Evolutionary conservation across 1,139 yeast species (phyloP).

Genomic region (Saccharomyces hybrid): DNA sequence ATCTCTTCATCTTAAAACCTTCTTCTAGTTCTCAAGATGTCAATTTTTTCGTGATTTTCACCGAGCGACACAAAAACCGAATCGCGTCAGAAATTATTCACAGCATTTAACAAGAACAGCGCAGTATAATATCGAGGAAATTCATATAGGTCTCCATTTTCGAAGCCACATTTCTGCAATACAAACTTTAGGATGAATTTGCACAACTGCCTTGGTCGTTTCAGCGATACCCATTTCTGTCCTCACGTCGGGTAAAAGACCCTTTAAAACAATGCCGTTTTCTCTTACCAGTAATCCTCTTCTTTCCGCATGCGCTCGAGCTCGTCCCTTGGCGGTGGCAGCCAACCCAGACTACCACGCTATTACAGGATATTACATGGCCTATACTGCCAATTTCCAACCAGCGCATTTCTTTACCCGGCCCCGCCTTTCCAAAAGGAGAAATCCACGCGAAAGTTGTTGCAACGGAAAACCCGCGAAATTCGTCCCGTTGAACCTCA

Average conservation of each 20-base stretch:
- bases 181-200: background rate
- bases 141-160: background rate
- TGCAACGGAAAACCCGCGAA: background rate
- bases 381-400: background rate
- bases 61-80: background rate
- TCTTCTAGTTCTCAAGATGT: background rate
- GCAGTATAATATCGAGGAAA: background rate
- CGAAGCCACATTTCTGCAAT: background rate
- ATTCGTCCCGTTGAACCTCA: background rate
- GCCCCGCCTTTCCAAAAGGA: background rate
- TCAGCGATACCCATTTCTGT: background rate
- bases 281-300: background rate
- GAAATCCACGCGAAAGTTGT: background rate
- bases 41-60: constrained; percentile 1
- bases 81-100: background rate
- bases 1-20: background rate
- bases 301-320: background rate
- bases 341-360: background rate
- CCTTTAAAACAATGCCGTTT: background rate
- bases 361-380: background rate
- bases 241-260: background rate
- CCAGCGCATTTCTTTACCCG: background rate
- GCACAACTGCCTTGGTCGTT: background rate
- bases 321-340: background rate
- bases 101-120: background rate